Evolutionary conservation across 2,329 filamentous ascomycete species (phyloP), one percentile per base, ranked within the genome.

Genomic region (Penicillium sp.): DNA sequence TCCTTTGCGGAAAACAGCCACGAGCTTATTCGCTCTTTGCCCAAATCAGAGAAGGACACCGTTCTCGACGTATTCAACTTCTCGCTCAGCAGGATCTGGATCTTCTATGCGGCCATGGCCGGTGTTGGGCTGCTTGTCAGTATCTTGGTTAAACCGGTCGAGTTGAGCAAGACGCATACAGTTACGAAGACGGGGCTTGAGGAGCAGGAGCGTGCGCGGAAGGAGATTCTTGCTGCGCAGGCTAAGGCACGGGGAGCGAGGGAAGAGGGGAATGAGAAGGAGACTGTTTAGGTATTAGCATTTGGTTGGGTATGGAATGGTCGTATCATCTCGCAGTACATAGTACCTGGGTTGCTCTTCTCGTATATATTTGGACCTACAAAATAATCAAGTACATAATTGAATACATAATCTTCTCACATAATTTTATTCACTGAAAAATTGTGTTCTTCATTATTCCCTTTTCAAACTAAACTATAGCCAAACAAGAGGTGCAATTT

Each of bases 191-290:
- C 79, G 0, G 81, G 81, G 5, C 70, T 83, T 41, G 77, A 71
- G 19, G 78, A 78, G 60, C 79, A 82, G 65, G 78, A 82, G 63
- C 71, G 73, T 23, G 78, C 76, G 9, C 71, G 80, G 44, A 71
- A 75, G 67, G 78, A 79, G 61, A 72, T 71, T 60, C 56, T 69
- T 60, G 68, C 67, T 9, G 68, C 56, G 17, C 65, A 66, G 53
- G 68, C 70, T 55, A 67, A 69, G 15, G 66, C 93, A 50, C n/a
- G 51, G 65, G 21, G 49, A 7, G 21, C 52, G 3, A 65, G 93
- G 84, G 74, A 90, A 89, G 70, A 90, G 87, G 26, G 46, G 23
- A 49, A 48, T n/a, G 35, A 15, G 35, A 70, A 91, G 89, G 57
- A 67, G 56, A 60, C 17, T 8, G 65, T 64, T 17, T 68, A 55